phyloP scores from a whole-genome alignment of 75 land plant genomes.

The Isoetes taiwanensis region DNA sequence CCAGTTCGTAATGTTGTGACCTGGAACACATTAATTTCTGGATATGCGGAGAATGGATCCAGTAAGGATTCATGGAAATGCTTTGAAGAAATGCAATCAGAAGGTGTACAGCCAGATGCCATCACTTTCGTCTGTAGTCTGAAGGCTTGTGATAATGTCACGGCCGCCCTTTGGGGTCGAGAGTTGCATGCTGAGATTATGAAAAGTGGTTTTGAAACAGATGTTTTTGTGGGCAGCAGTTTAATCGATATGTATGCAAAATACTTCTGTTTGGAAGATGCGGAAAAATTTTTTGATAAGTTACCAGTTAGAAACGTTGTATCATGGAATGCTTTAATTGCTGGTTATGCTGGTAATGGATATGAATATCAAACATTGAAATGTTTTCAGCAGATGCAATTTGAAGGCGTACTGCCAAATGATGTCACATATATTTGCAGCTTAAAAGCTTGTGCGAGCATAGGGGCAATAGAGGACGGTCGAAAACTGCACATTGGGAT shows the following conservation, averaged over 20 bases:
- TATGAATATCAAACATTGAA: slow-evolving; percentile 21
- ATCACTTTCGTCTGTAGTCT: background rate
- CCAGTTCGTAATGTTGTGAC: slow-evolving; percentile 11
- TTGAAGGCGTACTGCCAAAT: slow-evolving; percentile 13
- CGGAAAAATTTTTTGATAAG: slow-evolving; percentile 18
- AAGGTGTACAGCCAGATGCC: slow-evolving; percentile 30
- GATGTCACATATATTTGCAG: slow-evolving; percentile 39
- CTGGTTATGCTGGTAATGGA: slow-evolving; percentile 24
- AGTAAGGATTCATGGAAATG: slow-evolving; percentile 19
- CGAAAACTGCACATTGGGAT: background rate
- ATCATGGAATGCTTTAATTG: slow-evolving; percentile 28
- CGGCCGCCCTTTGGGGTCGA: slow-evolving; percentile 20
- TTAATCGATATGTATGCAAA: slow-evolving; percentile 27
- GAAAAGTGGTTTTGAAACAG: slow-evolving; percentile 11
- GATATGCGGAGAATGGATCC: slow-evolving; percentile 36
- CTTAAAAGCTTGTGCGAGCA: slow-evolving; percentile 17
- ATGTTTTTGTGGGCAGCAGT: slow-evolving; percentile 26
- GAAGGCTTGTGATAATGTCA: slow-evolving; percentile 21
- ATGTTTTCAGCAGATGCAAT: slow-evolving; percentile 16
- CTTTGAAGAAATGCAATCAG: slow-evolving; percentile 36
- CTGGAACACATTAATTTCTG: slow-evolving; percentile 51
- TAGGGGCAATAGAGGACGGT: background rate
- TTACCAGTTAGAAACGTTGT: slow-evolving; percentile 25
- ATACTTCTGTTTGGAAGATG: slow-evolving; percentile 18
- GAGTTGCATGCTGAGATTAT: slow-evolving; percentile 23